These are phyloP conservation scores for Suillus alpinus DNA, from an alignment of 768 basidiomycete species.

Conservation along the genomic window DNA sequence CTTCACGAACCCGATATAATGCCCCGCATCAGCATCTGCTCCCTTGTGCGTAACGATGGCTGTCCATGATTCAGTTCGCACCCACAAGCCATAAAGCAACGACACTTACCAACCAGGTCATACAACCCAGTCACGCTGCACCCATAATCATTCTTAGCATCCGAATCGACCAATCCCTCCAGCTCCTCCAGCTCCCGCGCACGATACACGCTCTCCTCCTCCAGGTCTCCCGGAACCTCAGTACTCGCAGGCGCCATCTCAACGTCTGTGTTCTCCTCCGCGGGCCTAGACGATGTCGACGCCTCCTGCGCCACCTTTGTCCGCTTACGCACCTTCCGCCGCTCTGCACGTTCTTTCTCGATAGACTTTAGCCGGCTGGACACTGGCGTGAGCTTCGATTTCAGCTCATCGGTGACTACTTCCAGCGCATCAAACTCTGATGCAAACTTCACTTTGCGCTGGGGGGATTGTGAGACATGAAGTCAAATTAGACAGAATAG, in stretches of 20 bases:
- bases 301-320: constrained; percentile 44
- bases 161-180: constrained; percentile 58
- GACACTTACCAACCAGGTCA: constrained; percentile 78
- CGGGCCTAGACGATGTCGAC: constrained; percentile 19
- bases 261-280: constrained; percentile 49
- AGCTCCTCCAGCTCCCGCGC: constrained; percentile 65
- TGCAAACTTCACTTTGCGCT: constrained; percentile 93
- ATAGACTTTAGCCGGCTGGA: constrained; percentile 72
- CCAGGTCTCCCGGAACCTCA: constrained; percentile 36
- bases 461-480: constrained; percentile 2
- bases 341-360: constrained; percentile 80
- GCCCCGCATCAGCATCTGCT: constrained; percentile 89
- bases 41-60: constrained; percentile 98
- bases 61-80: constrained; percentile 25
- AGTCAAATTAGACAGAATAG: not conserved
- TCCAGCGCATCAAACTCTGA: constrained; percentile 86
- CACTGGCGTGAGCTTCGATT: constrained; percentile 66
- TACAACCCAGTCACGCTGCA: constrained; percentile 81
- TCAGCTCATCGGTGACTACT: constrained; percentile 76
- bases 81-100: not conserved
- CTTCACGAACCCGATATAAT: constrained; percentile 92
- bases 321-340: constrained; percentile 76
- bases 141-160: constrained; percentile 66
- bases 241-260: constrained; percentile 26
- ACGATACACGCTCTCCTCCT: constrained; percentile 64